A percentile compares a stretch with the other conserved stretches of the same genome.
phyloP scores from a whole-genome alignment of 1,284 basidiomycete genomes.

The Heterobasidion parviporum region DNA sequence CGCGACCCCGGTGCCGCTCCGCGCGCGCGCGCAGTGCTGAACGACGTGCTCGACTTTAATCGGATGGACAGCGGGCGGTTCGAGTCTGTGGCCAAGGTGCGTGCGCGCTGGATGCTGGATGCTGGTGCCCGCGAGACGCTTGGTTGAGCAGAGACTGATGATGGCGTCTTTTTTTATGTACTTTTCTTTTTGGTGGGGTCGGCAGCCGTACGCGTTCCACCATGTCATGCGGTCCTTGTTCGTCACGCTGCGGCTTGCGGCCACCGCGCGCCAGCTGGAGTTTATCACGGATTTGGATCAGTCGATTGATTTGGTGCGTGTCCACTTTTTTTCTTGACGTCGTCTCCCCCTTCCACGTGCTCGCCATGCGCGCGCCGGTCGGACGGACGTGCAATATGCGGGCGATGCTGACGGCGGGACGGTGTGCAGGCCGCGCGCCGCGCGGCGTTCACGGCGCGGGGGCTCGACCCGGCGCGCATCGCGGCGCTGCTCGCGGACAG shows the following conservation, averaged over 20 bases:
- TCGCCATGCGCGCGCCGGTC: background rate
- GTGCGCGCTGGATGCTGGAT: background rate
- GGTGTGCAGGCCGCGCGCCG: constrained; percentile 37
- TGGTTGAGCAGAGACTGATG: background rate
- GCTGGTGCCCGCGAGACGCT: background rate
- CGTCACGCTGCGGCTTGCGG: constrained; percentile 67
- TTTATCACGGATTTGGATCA: constrained; percentile 68
- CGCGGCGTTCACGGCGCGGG: constrained; percentile 51
- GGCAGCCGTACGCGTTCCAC: constrained; percentile 75
- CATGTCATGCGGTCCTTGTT: constrained; percentile 76
- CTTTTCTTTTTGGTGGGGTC: background rate
- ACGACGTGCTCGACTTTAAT: constrained; percentile 79
- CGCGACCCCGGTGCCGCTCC: background rate
- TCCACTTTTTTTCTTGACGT: background rate
- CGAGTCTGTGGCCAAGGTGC: constrained; percentile 55
- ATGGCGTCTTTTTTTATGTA: background rate
- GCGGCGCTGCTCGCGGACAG: constrained; percentile 30
- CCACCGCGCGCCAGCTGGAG: constrained; percentile 61
- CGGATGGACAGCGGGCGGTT: constrained; percentile 79
- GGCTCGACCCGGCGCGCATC: constrained; percentile 34
- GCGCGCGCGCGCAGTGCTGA: constrained; percentile 48
- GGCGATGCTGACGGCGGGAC: background rate
- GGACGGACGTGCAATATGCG: no score
- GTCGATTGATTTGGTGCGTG: constrained; percentile 59
- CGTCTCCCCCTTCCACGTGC: background rate